A percentile compares a stretch with the other conserved stretches of the same genome.
phyloP scores from a whole-genome alignment of 345 rosid genomes.

The Cardamine resedifolia region DNA sequence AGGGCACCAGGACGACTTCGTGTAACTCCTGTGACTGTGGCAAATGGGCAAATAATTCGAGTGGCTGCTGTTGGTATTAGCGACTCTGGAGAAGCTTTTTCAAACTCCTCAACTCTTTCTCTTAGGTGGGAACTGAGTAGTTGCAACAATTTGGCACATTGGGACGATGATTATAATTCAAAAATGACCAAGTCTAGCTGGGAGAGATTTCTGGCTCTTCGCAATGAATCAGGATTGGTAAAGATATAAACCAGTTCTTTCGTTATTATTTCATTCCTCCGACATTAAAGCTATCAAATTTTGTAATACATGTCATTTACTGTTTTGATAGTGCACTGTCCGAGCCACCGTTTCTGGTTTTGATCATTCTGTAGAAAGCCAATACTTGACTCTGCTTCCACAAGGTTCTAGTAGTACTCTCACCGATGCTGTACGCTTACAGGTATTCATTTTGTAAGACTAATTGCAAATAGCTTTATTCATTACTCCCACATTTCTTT shows the following conservation, averaged over 20 bases:
- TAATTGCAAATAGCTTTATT: not conserved
- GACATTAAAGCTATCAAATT: not conserved
- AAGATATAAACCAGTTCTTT: not conserved
- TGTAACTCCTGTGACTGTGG: conserved; percentile 68
- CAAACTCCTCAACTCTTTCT: conserved; percentile 84
- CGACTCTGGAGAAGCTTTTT: conserved; percentile 69
- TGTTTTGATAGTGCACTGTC: conserved; percentile 64
- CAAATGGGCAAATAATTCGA: conserved; percentile 82
- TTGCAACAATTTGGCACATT: conserved; percentile 71
- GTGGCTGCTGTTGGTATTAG: conserved; percentile 77
- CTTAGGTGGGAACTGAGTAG: conserved; percentile 76
- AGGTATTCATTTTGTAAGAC: conserved; percentile 49
- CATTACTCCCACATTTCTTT: conserved; percentile 2
- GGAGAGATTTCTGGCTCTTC: conserved; percentile 83
- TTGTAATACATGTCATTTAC: conserved; percentile 17
- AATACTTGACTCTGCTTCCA: conserved; percentile 43
- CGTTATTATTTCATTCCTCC: not conserved
- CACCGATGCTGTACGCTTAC: conserved; percentile 73
- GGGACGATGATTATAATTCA: conserved; percentile 60
- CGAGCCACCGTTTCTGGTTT: conserved; percentile 71
- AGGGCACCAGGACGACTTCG: conserved; percentile 54
- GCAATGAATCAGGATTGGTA: conserved; percentile 84
- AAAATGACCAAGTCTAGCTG: conserved; percentile 57
- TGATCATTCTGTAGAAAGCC: conserved; percentile 42
- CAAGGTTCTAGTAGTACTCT: conserved; percentile 49